Base-by-base conservation (phyloP, 768 basidiomycete genomes). In the Phylloporus arenicola region DNA sequence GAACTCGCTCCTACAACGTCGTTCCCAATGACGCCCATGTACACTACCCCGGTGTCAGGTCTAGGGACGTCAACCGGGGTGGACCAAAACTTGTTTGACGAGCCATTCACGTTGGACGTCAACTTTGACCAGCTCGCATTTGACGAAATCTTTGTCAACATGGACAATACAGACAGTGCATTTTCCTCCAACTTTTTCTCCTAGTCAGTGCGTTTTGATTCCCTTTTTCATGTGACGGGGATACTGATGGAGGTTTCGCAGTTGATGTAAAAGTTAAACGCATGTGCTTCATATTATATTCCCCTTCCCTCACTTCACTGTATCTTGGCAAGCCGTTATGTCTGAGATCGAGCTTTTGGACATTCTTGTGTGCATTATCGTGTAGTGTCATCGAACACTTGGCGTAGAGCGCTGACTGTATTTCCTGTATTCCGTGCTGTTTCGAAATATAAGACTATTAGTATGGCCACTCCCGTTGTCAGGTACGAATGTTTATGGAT, bases 41-140 rank as follows among this genome's bases (percentile, higher is more conserved):
- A 51, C 29, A 6, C 46, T 8, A 1, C 42, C 8, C 20, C 51
- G 30, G 19, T 20, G 27, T 35, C 48, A 8, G 50, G 14, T 1
- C 14, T 17, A 11, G 49, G 35, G 44, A 17, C 45, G 19, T n/a
- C 49, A 6, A 17, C 40, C 0, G 47, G 47, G n/a, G 25, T 31
- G 25, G 60, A 64, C 5, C 62, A 64, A 54, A 62, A 55, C 44
- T 17, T 61, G 27, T 63, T 64, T 37, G 62, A 64, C 47, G 62
- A 54, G 40, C 64, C 65, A 31, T 67, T 66, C 54, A 56, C 63
- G 52, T 39, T 66, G 48, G 65, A 66, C 47, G 65, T 66, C 42
- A 60, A 48, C 43, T 50, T 68, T 40, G 62, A 67, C 4, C 50
- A 59, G 30, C n/a, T 64, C 24, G 30, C 54, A 4, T 62, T 66